Conservation (phyloP, 2,329 filamentous ascomycete genomes). For the Camillea tinctor region DNA sequence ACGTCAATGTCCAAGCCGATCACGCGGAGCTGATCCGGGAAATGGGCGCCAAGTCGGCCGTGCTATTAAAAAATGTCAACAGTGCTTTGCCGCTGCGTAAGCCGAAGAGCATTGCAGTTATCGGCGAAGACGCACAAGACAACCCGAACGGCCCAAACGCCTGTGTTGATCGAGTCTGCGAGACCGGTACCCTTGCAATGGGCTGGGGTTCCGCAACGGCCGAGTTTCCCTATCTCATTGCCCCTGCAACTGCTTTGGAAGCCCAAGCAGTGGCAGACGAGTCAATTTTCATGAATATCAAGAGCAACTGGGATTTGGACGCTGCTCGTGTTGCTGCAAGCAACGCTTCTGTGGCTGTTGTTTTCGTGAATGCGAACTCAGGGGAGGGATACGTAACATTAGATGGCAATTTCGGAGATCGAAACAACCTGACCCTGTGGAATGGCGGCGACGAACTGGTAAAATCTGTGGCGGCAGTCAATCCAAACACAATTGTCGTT, state of each 20-base stretch:
- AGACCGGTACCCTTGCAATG: slow-evolving; percentile 65
- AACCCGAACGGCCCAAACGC: slow-evolving; percentile 76
- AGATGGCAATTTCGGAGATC: slow-evolving; percentile 80
- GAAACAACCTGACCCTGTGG: slow-evolving; percentile 91
- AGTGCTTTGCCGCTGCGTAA: slow-evolving; percentile 43
- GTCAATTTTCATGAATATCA: slow-evolving; percentile 57
- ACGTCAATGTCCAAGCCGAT: slow-evolving; percentile 71
- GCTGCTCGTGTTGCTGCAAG: slow-evolving; percentile 22
- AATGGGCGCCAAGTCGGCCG: slow-evolving; percentile 76
- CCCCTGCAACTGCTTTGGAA: slow-evolving; percentile 68
- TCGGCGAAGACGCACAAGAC: slow-evolving; percentile 79
- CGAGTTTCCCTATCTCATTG: slow-evolving; percentile 72
- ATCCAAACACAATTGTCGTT: slow-evolving; percentile 86
- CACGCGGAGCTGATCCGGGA: slow-evolving; percentile 72
- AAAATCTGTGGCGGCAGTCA: slow-evolving; percentile 70
- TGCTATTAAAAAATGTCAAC: slow-evolving; percentile 72
- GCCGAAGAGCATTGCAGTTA: slow-evolving; percentile 69
- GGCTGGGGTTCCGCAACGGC: slow-evolving; percentile 75
- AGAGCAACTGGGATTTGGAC: slow-evolving; percentile 36
- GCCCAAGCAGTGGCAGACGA: slow-evolving; percentile 58
- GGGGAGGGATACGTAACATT: slow-evolving; percentile 84
- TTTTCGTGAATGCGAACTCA: slow-evolving; percentile 83
- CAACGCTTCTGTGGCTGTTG: slow-evolving; percentile 40
- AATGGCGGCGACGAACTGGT: slow-evolving; percentile 76
- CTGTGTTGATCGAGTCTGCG: slow-evolving; percentile 65